phyloP scores from a whole-genome alignment of 805 yeast genomes.

The Maudiozyma saulgeensis region DNA sequence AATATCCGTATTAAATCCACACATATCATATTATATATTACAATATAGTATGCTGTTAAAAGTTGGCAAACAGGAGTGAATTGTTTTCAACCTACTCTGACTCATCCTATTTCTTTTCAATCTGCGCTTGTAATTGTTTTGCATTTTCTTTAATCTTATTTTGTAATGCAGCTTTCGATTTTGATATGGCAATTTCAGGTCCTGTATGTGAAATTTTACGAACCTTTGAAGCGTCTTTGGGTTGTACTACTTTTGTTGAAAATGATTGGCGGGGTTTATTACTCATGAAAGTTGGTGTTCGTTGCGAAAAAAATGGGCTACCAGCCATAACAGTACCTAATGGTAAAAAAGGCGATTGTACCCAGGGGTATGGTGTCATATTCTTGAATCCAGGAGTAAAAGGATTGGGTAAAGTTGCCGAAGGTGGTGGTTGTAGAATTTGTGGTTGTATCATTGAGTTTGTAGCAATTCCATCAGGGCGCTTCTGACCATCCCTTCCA shows the following conservation, averaged over 20 bases:
- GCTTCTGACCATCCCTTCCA: conserved; percentile 1
- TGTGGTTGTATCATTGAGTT: conserved; percentile 5
- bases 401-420: conserved; percentile 1
- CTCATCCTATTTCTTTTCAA: neutral
- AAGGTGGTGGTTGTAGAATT: conserved; percentile 2
- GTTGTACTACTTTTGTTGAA: neutral
- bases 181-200: neutral
- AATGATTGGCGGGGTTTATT: conserved; percentile 5
- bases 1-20: neutral
- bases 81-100: neutral
- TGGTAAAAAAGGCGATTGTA: conserved; percentile 5
- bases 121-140: conserved; percentile 3
- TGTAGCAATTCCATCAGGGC: conserved; percentile 4
- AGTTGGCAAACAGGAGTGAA: too few species aligned
- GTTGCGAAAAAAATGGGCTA: conserved; percentile 2
- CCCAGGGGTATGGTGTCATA: conserved; percentile 5
- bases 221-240: neutral
- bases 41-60: too few species aligned
- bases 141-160: conserved; percentile 5
- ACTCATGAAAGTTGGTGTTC: conserved; percentile 4
- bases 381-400: conserved; percentile 5
- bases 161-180: neutral
- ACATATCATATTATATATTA: too few species aligned
- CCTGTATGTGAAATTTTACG: conserved; percentile 1
- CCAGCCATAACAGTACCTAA: neutral